A percentile compares a stretch with the other conserved stretches of the same genome.
phyloP scores from a whole-genome alignment of 2,329 filamentous ascomycete genomes.

The Curvularia lunata region DNA sequence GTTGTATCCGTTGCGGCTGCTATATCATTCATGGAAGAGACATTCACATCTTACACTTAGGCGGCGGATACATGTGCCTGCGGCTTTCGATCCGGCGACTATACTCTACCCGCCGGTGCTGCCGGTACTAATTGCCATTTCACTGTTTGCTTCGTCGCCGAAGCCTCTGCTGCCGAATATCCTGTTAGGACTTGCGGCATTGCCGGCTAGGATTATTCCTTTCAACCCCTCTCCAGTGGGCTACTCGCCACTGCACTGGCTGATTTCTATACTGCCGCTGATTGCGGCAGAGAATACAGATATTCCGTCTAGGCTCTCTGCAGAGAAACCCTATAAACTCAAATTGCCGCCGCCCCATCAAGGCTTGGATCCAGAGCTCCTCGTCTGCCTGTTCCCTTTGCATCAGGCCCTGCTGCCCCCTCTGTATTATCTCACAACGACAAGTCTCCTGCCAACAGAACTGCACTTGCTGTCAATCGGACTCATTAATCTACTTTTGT shows the following conservation, averaged over 20 bases:
- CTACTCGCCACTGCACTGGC: constrained; percentile 77
- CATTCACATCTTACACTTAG: constrained; percentile 41
- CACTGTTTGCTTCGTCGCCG: constrained; percentile 68
- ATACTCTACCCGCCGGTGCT: constrained; percentile 83
- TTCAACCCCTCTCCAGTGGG: constrained; percentile 63
- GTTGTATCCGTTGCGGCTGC: constrained; percentile 50
- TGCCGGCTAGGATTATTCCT: constrained; percentile 77
- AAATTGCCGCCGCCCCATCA: constrained; percentile 39
- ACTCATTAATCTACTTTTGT: constrained; percentile 79
- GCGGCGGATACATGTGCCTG: constrained; percentile 67
- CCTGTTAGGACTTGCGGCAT: constrained; percentile 76
- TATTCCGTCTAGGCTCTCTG: constrained; percentile 42
- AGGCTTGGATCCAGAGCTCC: constrained; percentile 61
- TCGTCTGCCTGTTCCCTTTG: constrained; percentile 77
- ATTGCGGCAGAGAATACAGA: constrained; percentile 57
- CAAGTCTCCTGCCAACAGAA: constrained; percentile 85
- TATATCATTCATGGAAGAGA: constrained; percentile 40
- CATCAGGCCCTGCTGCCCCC: constrained; percentile 78
- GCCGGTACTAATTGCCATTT: constrained; percentile 76
- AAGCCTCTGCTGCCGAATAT: constrained; percentile 76
- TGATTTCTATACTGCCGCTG: constrained; percentile 74
- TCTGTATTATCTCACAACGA: constrained; percentile 82
- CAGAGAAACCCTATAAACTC: constrained; percentile 45
- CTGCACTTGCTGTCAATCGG: constrained; percentile 83
- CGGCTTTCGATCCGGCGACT: constrained; percentile 87